A percentile compares a stretch with the other conserved stretches of the same genome.
Evolutionary conservation across 306 rosid species (phyloP).

Genomic region (cucumber (Cucumis sativus)): Cucumber_9930_V3 NC_026658.2:13651501-13652000

Average conservation of each 20-base stretch:
- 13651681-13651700: constrained; percentile 89
- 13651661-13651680: constrained; percentile 91
- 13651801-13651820: constrained; percentile 92
- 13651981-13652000: constrained; percentile 90
- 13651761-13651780: constrained; percentile 88
- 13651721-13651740: constrained; percentile 70
- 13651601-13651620: constrained; percentile 78
- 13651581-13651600: constrained; percentile 23
- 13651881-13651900: constrained; percentile 88
- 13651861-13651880: constrained; percentile 94
- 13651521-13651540: background rate
- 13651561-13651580: background rate
- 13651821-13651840: constrained; percentile 93
- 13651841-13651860: constrained; percentile 76
- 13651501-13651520: background rate
- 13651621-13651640: constrained; percentile 96
- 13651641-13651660: constrained; percentile 92
- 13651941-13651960: constrained; percentile 96
- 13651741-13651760: constrained; percentile 64
- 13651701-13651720: constrained; percentile 98
- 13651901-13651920: constrained; percentile 88
- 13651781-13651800: constrained; percentile 99
- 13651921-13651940: constrained; percentile 99
- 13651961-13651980: constrained; percentile 86
- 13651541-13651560: background rate